Evolutionary conservation across 2,329 filamentous ascomycete species (phyloP), one percentile per base, ranked within the genome.

Genomic region (Pseudogymnoascus sp.): DNA sequence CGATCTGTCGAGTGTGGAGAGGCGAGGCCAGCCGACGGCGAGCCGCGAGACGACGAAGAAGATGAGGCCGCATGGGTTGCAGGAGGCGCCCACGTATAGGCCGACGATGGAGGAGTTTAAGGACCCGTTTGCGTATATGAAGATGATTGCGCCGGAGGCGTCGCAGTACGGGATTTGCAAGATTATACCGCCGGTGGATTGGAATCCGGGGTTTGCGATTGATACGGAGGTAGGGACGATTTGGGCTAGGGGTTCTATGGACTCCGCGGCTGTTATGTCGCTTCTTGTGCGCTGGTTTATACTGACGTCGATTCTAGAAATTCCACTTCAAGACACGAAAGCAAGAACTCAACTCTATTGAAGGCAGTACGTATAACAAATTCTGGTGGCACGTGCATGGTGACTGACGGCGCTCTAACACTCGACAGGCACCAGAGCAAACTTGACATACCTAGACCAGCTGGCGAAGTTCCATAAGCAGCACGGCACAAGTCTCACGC

Each of bases 261-360:
- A 21, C 29, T 47, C 14, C 11, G 5, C 4, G 26, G 37, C 31
- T 14, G 1, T n/a, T 6, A 29, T 18, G 18, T 36, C n/a, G 60
- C 39, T 1, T 4, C 16, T 34, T 31, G 57, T 14, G 29, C 16
- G 57, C 31, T 39, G 4, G 16, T 29, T 45, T 61, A 62, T 66
- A 64, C 72, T 75, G 65, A 75, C 65, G 60, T 67, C 62, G 42
- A 16, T 8, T 67, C 68, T 73, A 97, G 93, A 90, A 87, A 76
- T 99, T 99, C 72, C 95, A 99, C 75, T 99, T 99, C 74, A 87
- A 92, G 68, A 99, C 95, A 12, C 86, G 95, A 73, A 92, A 96
- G 74, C 95, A 99, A 75, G 93, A 97, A 76, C 81, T 99, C 66
- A 99, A 99, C 76, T 96, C 93, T 14, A 91, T 97, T 60, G 95